A percentile compares a stretch with the other conserved stretches of the same genome.
phyloP scores from a whole-genome alignment of 345 rosid species.

The Adansonia digitata region DNA sequence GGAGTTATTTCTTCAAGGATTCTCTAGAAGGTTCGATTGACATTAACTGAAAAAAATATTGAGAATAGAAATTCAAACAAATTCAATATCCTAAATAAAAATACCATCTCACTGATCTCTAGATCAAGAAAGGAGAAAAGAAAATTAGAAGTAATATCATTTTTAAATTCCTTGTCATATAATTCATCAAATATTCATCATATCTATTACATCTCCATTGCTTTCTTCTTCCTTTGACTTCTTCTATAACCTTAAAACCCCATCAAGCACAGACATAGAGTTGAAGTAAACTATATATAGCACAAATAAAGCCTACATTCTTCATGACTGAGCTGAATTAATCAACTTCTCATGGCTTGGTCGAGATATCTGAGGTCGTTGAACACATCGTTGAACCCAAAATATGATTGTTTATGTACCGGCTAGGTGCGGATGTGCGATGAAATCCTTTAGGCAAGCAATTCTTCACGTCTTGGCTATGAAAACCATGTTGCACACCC shows the following conservation, averaged over 20 bases:
- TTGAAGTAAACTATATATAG: background rate
- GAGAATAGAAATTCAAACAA: background rate
- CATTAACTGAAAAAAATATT: background rate
- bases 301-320: background rate
- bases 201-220: background rate
- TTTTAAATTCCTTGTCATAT: background rate
- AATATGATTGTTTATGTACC: conserved; percentile 41
- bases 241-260: background rate
- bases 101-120: background rate
- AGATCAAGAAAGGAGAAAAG: background rate
- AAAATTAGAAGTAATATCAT: background rate
- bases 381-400: conserved; percentile 34
- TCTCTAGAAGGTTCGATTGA: background rate
- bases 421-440: conserved; percentile 52
- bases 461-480: conserved; percentile 15
- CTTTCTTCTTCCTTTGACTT: background rate
- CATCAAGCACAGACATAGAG: background rate
- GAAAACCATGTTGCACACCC: background rate
- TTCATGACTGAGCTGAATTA: conserved; percentile 4
- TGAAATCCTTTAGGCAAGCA: conserved; percentile 63
- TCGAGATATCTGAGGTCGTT: background rate
- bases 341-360: background rate
- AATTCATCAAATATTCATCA: background rate
- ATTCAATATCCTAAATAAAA: background rate
- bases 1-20: no score